These are phyloP conservation scores for Leccinellum albellum DNA, from an alignment of 768 basidiomycete genomes.

Conservation along the genomic window DNA sequence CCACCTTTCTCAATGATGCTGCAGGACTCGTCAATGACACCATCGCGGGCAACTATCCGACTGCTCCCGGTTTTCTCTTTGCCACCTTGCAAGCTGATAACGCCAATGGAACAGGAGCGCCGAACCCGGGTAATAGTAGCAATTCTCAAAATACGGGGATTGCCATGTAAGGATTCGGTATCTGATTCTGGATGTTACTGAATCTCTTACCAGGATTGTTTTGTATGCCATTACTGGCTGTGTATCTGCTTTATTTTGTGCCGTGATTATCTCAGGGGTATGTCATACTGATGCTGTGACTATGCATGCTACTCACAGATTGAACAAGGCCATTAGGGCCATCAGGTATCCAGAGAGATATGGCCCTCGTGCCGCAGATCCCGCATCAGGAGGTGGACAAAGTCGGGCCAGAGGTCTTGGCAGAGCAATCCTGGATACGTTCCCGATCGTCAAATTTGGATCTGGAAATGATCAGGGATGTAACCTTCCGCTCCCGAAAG, in stretches of 20 bases:
- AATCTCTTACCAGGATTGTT: conserved; percentile 52
- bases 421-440: conserved; percentile 92
- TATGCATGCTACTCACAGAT: background rate
- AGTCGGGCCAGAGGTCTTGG: conserved; percentile 82
- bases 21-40: conserved; percentile 40
- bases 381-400: conserved; percentile 38
- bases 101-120: conserved; percentile 13
- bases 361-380: conserved; percentile 58
- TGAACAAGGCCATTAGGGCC: conserved; percentile 71
- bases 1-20: conserved; percentile 56
- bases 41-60: conserved; percentile 40
- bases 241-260: conserved; percentile 78
- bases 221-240: conserved; percentile 87
- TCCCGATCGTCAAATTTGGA: conserved; percentile 89
- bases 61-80: conserved; percentile 59
- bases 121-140: conserved; percentile 8
- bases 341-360: conserved; percentile 90
- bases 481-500: conserved; percentile 22
- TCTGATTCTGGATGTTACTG: conserved; percentile 4
- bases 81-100: conserved; percentile 67
- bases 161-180: conserved; percentile 61
- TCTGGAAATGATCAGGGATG: conserved; percentile 16
- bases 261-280: conserved; percentile 84
- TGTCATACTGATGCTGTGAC: conserved; percentile 22
- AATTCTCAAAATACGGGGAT: conserved; percentile 49